Base-by-base conservation (phyloP, 2,329 filamentous ascomycete species). In the Elsinoe arachidis region DNA sequence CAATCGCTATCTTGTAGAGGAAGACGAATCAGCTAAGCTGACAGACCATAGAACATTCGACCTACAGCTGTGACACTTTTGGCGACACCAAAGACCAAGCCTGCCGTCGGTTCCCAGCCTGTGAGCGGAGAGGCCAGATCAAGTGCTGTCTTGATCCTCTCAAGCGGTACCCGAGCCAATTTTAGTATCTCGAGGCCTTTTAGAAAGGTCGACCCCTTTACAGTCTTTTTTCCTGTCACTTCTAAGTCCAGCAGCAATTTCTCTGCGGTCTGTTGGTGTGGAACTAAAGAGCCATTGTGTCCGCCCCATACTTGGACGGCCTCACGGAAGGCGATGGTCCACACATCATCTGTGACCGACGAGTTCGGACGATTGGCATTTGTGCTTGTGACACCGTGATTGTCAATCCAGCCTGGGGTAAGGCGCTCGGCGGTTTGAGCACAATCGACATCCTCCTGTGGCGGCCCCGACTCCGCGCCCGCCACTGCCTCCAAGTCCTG, bases 51-150 rank as follows among this genome's bases (percentile, higher is more conserved):
- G 23, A 26, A 26, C 23, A 26, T 26, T 26, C 23, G 23, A 19
- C 34, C 38, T 23, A 54, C 51, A 10, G 51, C 34, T 17, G 51
- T 54, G 11, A 54, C 51, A 34, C 51, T 26, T 54, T 23, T 37
- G 33, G 38, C 12, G n/a, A 39, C 35, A 37, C 51, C 51, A 26
- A 39, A 54, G 11, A 54, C 51, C 30, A 34, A 7, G 9, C 26
- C n/a, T 15, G 51, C 34, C 10, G 51, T 54, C 21, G 51, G 51
- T 17, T 54, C 51, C 12, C 39, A 23, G 23, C 10, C 37, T 19
- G 33, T 54, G 4, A 46, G 17, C 11, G 41, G 41, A 46, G 15
- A 12, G 11, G n/a, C 41, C 2, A 26, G 15, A 14, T 46, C 41
- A 3, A 46, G 41, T 12, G 41, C 41, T 19, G 19, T 5, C n/a